Evolutionary conservation across 305 asterid species (phyloP).

Genomic region (Plantago lanceolata): DNA sequence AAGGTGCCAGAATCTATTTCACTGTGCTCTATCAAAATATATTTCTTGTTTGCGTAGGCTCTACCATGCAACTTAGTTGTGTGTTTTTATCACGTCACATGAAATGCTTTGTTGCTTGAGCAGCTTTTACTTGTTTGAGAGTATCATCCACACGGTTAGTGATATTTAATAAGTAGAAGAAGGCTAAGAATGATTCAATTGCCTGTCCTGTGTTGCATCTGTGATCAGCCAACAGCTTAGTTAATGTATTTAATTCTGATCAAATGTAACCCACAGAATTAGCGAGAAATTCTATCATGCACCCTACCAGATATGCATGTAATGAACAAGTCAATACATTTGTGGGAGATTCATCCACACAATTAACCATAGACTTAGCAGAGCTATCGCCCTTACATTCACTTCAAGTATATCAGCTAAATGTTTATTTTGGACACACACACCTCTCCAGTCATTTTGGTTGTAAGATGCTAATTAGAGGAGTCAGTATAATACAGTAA

Average conservation of each 20-base stretch:
- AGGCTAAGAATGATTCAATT: neutral
- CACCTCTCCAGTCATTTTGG: neutral
- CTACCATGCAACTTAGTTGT: neutral
- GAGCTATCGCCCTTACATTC: neutral
- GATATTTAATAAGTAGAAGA: too few species aligned
- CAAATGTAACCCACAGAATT: too few species aligned
- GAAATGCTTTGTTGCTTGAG: neutral
- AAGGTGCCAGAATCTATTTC: constrained; percentile 49
- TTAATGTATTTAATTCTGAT: too few species aligned
- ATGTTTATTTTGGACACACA: neutral
- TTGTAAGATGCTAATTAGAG: too few species aligned
- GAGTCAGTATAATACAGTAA: too few species aligned
- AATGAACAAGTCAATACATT: neutral
- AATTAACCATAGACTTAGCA: neutral
- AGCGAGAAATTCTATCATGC: too few species aligned
- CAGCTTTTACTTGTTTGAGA: too few species aligned
- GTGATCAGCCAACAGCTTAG: too few species aligned
- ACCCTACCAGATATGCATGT: too few species aligned
- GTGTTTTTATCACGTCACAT: neutral
- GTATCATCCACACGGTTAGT: neutral
- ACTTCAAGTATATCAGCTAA: too few species aligned
- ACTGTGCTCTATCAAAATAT: neutral
- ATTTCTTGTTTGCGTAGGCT: neutral
- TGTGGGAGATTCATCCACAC: neutral
- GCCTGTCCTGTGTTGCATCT: neutral